Evolutionary conservation across 2,329 filamentous ascomycete species (phyloP).

Genomic region (Lachnellula hyalina): DNA sequence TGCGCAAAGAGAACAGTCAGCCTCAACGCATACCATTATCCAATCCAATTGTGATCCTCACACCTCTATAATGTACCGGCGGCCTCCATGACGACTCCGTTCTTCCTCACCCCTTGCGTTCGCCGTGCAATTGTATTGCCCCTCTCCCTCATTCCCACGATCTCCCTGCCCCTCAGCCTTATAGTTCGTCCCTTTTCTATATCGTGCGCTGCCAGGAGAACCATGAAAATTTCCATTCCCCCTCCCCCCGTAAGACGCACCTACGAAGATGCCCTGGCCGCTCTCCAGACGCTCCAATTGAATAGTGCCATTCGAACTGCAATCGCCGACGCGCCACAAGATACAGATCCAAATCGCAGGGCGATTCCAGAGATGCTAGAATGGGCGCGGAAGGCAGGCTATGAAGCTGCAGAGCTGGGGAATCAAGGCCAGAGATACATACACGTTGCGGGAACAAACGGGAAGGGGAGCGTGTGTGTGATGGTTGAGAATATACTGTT

Average conservation of each 20-base stretch:
- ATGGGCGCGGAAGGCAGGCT: slow-evolving; percentile 28
- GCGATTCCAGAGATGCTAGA: slow-evolving; percentile 32
- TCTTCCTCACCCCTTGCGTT: slow-evolving; percentile 1
- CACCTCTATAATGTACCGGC: not conserved
- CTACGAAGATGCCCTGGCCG: slow-evolving; percentile 19
- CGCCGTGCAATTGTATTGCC: slow-evolving; percentile 1
- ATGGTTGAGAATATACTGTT: slow-evolving; percentile 60
- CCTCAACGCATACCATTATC: too few species aligned
- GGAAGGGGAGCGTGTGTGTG: slow-evolving; percentile 68
- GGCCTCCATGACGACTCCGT: slow-evolving; percentile 4
- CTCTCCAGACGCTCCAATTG: slow-evolving; percentile 25
- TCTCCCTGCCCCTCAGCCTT: too few species aligned
- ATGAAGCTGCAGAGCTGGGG: slow-evolving; percentile 18
- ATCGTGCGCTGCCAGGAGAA: not conserved
- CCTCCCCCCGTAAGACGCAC: slow-evolving; percentile 1
- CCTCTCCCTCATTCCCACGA: not conserved
- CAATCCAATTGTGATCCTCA: too few species aligned
- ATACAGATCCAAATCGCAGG: slow-evolving; percentile 18
- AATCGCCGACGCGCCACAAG: slow-evolving; percentile 11
- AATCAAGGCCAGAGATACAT: slow-evolving; percentile 41
- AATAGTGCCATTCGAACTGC: slow-evolving; percentile 22
- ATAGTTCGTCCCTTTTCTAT: slow-evolving; percentile 1
- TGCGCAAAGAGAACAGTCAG: too few species aligned
- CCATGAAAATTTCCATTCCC: not conserved
- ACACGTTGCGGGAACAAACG: slow-evolving; percentile 90